A percentile compares a stretch with the other conserved stretches of the same genome.
These are phyloP conservation scores for Galerina sulciceps DNA, from an alignment of 768 basidiomycete species.

Conservation along the genomic window DNA sequence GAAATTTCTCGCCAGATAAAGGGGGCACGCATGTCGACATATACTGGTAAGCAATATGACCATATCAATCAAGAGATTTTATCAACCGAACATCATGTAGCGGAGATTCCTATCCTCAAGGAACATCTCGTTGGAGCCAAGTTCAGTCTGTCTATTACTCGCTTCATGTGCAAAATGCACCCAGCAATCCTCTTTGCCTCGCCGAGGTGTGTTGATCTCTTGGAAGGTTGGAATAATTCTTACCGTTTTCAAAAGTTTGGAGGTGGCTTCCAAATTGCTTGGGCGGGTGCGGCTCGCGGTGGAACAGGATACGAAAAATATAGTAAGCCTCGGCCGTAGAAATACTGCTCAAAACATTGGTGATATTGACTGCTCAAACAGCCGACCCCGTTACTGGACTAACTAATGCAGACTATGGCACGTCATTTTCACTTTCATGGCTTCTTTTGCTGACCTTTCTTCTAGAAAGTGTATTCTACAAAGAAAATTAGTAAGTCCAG, in stretches of 20 bases:
- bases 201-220: conserved; percentile 39
- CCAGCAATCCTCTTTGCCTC: conserved; percentile 52
- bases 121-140: conserved; percentile 37
- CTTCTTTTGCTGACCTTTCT: not conserved
- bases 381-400: conserved; percentile 32
- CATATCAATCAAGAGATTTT: not conserved
- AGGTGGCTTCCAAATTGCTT: conserved; percentile 50
- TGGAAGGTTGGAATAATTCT: too few relatives aligned
- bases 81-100: conserved; percentile 12
- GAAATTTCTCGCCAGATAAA: conserved; percentile 54
- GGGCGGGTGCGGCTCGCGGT: conserved; percentile 44
- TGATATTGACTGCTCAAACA: not conserved
- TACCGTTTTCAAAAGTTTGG: conserved; percentile 39
- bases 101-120: conserved; percentile 58
- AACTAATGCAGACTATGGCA: conserved; percentile 48
- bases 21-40: conserved; percentile 51
- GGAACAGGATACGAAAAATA: conserved; percentile 58
- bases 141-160: conserved; percentile 54
- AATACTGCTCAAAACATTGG: too few relatives aligned
- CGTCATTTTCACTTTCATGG: not conserved
- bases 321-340: conserved; percentile 23
- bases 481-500: conserved; percentile 49
- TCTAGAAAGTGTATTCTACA: conserved; percentile 55
- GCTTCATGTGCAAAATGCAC: conserved; percentile 44
- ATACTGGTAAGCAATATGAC: conserved; percentile 39